Evolutionary conservation across 2,329 filamentous ascomycete species (phyloP).

Genomic region (Chalaropsis thielavioides): DNA sequence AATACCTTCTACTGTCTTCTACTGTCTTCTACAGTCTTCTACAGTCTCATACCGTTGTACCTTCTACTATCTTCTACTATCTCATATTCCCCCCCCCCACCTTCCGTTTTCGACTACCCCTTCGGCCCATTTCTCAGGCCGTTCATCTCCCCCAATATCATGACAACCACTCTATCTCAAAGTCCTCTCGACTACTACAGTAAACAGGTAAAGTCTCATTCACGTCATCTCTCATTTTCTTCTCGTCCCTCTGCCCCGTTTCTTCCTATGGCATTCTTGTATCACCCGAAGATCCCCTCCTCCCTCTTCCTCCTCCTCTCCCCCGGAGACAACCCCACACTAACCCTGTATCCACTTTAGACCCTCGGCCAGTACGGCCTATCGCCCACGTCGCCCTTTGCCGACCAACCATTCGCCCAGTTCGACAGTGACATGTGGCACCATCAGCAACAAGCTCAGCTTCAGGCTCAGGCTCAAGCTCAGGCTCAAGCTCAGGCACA

Average conservation of each 20-base stretch:
- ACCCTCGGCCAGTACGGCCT: constrained; percentile 1
- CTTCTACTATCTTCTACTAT: not conserved
- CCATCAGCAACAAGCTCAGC: not conserved
- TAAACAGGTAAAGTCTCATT: constrained; percentile 12
- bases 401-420: constrained; percentile 3
- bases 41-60: not conserved
- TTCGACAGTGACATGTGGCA: constrained; percentile 13
- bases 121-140: not conserved
- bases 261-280: not conserved
- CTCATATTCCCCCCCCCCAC: not conserved
- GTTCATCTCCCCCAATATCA: not conserved
- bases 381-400: constrained; percentile 11
- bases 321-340: not conserved
- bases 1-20: too few relatives aligned
- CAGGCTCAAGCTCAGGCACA: not conserved
- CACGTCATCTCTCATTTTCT: not conserved
- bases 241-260: not conserved
- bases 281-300: not conserved
- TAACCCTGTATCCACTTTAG: not conserved
- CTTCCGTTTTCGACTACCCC: not conserved
- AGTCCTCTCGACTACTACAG: constrained; percentile 15
- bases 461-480: not conserved
- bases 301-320: not conserved
- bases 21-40: too few relatives aligned
- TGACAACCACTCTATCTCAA: constrained; percentile 16